These are phyloP conservation scores for Diplocarpon mali DNA, from an alignment of 2,329 filamentous ascomycete genomes.

Conservation along the genomic window DNA sequence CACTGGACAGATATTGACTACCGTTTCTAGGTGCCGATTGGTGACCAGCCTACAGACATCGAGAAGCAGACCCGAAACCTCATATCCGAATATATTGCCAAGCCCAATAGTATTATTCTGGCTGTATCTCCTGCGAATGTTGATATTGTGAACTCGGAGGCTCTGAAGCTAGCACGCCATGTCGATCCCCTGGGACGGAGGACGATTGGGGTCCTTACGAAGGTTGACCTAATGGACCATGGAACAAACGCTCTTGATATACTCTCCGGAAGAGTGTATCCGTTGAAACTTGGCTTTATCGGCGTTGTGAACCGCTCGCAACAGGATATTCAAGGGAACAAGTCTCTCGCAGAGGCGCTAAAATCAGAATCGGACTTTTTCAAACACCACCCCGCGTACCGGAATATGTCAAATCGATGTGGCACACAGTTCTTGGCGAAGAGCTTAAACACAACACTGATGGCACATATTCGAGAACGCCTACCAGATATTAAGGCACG, in stretches of 20 bases:
- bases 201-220: conserved; percentile 94
- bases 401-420: conserved; percentile 88
- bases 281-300: conserved; percentile 93
- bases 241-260: conserved; percentile 97
- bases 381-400: conserved; percentile 90
- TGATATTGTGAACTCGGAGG: conserved; percentile 96
- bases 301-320: conserved; percentile 97
- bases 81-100: conserved; percentile 96
- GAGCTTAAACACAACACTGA: conserved; percentile 87
- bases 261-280: conserved; percentile 92
- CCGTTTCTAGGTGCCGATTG: conserved; percentile 67
- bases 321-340: conserved; percentile 93
- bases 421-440: conserved; percentile 92
- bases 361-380: conserved; percentile 91
- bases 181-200: conserved; percentile 89
- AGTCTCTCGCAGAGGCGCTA: conserved; percentile 86
- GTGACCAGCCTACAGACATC: conserved; percentile 93
- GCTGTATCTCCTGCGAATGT: conserved; percentile 96
- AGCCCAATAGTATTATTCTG: conserved; percentile 95
- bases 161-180: conserved; percentile 90
- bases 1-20: not conserved
- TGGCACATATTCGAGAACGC: conserved; percentile 91
- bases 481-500: conserved; percentile 96
- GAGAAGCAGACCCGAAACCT: conserved; percentile 96
- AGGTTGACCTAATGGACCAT: conserved; percentile 97